phyloP scores from a whole-genome alignment of 2,329 filamentous ascomycete species.

The Karstenula rhodostoma region DNA sequence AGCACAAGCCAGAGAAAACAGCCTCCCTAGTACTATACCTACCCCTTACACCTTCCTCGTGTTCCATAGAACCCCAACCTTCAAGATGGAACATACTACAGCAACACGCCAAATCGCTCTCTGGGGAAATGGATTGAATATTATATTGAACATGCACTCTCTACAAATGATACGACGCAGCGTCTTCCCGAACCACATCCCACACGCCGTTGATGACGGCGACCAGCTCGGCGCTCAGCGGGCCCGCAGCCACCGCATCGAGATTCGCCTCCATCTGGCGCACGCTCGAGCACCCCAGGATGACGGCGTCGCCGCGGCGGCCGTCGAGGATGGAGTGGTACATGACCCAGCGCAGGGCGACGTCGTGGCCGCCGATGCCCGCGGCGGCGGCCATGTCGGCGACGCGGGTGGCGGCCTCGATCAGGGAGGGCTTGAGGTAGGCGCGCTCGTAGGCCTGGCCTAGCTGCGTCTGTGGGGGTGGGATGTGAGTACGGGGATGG shows the following conservation, averaged over 20 bases:
- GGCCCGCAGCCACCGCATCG: constrained; percentile 10
- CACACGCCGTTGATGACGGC: constrained; percentile 8
- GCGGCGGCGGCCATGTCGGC: constrained; percentile 34
- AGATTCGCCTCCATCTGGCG: constrained; percentile 17
- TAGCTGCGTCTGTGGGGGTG: constrained; percentile 19
- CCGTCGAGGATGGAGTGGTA: constrained; percentile 44
- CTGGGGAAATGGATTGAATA: no score
- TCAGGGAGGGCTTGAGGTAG: constrained; percentile 40
- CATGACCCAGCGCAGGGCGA: constrained; percentile 51
- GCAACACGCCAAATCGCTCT: no score
- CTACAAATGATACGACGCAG: constrained; percentile 13
- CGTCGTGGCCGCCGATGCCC: constrained; percentile 40
- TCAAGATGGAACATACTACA: no score
- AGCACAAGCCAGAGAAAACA: no score
- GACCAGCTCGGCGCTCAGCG: constrained; percentile 9
- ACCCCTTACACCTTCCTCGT: no score
- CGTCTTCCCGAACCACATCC: constrained; percentile 8
- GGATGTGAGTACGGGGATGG: no score
- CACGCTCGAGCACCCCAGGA: constrained; percentile 43
- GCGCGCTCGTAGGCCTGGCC: constrained; percentile 38
- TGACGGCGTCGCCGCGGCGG: constrained; percentile 47
- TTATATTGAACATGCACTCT: no score
- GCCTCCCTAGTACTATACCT: no score
- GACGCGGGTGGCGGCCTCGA: constrained; percentile 40
- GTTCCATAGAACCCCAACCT: no score